Evolutionary conservation across 1,284 basidiomycete species (phyloP), one percentile per base, ranked within the genome.

Genomic region (Irpex sp.): DNA sequence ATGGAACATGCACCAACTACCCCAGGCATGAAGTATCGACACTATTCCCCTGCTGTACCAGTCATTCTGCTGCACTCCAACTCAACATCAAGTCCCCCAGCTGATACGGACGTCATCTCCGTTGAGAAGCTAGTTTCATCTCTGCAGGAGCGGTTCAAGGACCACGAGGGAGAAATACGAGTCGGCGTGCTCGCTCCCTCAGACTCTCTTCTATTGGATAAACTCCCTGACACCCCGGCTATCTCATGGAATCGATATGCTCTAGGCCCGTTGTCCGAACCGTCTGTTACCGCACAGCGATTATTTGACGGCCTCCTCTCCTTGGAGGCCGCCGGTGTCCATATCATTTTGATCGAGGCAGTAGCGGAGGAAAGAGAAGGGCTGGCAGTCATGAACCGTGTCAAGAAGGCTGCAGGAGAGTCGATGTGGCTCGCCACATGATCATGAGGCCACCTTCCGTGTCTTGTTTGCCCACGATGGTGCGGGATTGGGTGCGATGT

Each of bases 11-110:
- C 88, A 0, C 97, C 97, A 1, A 96, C 94, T 1, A 99, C 97
- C 0, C 97, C 97, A 0, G 97, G 97, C n/a, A 98, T 98, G 96
- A 99, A 99, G 78, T 99, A 99, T 75, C 85, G 92, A 59, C 97
- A 99, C 78, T 99, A 99, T 74, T 93, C 95, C 31, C 97, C 97
- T 1, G 80, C 87, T 1, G 87, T 94, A 9, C 93, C 94, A 1
- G 91, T 96, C 19, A 86, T 85, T 31, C 81, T 97, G 5, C 77
- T 97, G 33, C 79, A 85, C 62, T 87, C 89, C 60, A 68, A 75
- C 61, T 76, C 81, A 17, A 51, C 11, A 7, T 55, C 53, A 55
- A 60, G 70, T 35, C 79, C 80, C 49, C 78, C 83, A 5, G 46
- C 63, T 7, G 76, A 71, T 7, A 63, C 68, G 15, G 63, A 70